Evolutionary conservation across 1,139 yeast species (phyloP), one percentile per base, ranked within the genome.

Genomic region (Candida sp.): DNA sequence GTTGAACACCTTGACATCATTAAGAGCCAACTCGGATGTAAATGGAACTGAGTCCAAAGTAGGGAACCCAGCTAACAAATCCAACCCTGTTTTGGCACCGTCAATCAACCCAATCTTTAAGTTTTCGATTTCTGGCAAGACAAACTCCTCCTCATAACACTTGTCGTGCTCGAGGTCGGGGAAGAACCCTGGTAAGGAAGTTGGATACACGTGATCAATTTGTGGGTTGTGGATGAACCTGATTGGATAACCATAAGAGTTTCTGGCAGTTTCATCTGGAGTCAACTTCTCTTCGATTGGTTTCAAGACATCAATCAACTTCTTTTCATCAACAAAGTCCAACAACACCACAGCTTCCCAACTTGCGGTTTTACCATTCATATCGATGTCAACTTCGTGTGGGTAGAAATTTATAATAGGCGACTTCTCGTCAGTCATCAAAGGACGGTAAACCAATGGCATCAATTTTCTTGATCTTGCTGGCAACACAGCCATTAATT

Each of bases 261-360:
- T 94, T 69, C 99, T 83, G 47, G 66, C 65, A 47, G 76, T 75
- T 65, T 96, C 99, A 42, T 83, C 93, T 0, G 88, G 80, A 1
- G 86, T 72, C 51, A 96, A 73, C 54, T 78, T 79, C 0, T 72
- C 63, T 53, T 90, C 89, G 42, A 77, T 68, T 1, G 96, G 88
- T 46, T 73, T 77, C 78, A 96, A 83, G 0, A 94, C 93, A 2
- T 78, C 83, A 48, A 89, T 73, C 54, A 94, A 78, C 55, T 94
- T 80, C 34, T 81, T 72, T 63, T 89, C 93, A 59, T 96, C 98
- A 48, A 94, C 98, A 77, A 96, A 96, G 9, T 96, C 88, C 55
- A 94, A 81, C 64, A 91, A 83, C n/a, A 94, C 97, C 50, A 94
- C 98, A 7, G 98, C 98, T 72, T 94, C 99, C 99, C 99, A 94